Percentiles rank a stretch among this genome's conserved stretches.
These are phyloP conservation scores for Colletotrichum limetticola DNA, from an alignment of 2,329 filamentous ascomycete genomes.

Conservation along the genomic window DNA sequence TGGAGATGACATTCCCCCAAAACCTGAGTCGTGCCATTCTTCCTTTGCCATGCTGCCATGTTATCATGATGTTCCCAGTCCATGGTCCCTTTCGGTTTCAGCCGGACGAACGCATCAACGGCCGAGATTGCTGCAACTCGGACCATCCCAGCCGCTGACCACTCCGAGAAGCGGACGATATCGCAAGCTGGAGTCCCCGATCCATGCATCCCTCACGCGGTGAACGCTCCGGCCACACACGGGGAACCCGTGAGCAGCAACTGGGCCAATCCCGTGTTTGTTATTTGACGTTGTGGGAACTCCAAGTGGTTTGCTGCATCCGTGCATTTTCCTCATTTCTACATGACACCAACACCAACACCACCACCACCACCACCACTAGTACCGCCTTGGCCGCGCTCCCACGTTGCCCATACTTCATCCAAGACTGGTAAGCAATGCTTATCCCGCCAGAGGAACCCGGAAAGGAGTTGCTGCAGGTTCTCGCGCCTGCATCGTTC, in stretches of 20 bases:
- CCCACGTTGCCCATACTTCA: conserved; percentile 15
- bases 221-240: background rate
- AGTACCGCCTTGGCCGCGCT: background rate
- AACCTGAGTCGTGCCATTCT: conserved; percentile 15
- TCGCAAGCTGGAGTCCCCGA: background rate
- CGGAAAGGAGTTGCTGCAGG: conserved; percentile 16
- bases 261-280: background rate
- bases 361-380: background rate
- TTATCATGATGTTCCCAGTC: background rate
- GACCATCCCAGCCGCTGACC: background rate
- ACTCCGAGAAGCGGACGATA: background rate
- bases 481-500: conserved; percentile 10
- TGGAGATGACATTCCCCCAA: background rate
- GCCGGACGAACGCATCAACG: conserved; percentile 29
- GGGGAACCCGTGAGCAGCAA: background rate
- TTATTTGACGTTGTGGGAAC: background rate
- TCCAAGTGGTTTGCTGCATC: no score
- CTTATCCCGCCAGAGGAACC: conserved; percentile 45
- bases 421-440: conserved; percentile 26
- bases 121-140: conserved; percentile 8
- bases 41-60: background rate
- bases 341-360: background rate
- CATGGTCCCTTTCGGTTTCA: background rate
- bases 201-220: background rate
- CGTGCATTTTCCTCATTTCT: background rate